phyloP scores from a whole-genome alignment of 495 filamentous ascomycete species.

The Chaetomium cochliodes region DNA sequence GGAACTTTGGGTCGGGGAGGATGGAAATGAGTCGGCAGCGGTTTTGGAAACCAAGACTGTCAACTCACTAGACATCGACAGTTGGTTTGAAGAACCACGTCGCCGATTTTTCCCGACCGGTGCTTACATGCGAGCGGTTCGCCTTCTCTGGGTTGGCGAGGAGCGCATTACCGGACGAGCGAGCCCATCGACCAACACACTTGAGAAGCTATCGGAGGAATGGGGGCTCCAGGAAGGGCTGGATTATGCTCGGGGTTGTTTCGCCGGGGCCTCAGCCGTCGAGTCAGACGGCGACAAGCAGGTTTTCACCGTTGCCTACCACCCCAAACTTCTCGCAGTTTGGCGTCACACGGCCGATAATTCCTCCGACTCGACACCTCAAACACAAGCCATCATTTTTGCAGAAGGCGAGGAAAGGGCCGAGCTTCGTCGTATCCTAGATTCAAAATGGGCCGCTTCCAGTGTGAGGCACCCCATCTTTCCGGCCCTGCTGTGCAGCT shows the following conservation, averaged over 20 bases:
- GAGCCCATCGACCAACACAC: constrained; percentile 21
- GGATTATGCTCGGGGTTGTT: constrained; percentile 29
- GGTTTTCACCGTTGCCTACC: constrained; percentile 30
- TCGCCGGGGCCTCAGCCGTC: constrained; percentile 28
- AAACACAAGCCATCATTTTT: constrained; percentile 25
- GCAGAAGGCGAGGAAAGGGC: constrained; percentile 30
- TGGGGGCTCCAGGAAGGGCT: constrained; percentile 25
- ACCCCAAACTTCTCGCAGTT: constrained; percentile 30
- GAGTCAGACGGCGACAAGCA: not conserved
- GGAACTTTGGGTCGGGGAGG: constrained; percentile 28
- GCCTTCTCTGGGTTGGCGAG: constrained; percentile 29
- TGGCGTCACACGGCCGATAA: constrained; percentile 22
- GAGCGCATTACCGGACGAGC: constrained; percentile 8
- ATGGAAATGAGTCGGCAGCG: not conserved
- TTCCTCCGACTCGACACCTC: not conserved
- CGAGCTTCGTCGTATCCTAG: constrained; percentile 26
- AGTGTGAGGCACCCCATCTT: constrained; percentile 31
- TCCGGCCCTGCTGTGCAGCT: constrained; percentile 28
- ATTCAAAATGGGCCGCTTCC: constrained; percentile 22
- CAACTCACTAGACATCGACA: constrained; percentile 24
- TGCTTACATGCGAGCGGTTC: constrained; percentile 16
- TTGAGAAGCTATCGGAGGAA: constrained; percentile 17
- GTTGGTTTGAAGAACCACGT: constrained; percentile 29
- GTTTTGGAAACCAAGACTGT: constrained; percentile 18
- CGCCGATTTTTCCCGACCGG: constrained; percentile 17